A percentile compares a stretch with the other conserved stretches of the same genome.
Conservation (phyloP, 768 basidiomycete genomes). For the Obba rivulosa region DNA sequence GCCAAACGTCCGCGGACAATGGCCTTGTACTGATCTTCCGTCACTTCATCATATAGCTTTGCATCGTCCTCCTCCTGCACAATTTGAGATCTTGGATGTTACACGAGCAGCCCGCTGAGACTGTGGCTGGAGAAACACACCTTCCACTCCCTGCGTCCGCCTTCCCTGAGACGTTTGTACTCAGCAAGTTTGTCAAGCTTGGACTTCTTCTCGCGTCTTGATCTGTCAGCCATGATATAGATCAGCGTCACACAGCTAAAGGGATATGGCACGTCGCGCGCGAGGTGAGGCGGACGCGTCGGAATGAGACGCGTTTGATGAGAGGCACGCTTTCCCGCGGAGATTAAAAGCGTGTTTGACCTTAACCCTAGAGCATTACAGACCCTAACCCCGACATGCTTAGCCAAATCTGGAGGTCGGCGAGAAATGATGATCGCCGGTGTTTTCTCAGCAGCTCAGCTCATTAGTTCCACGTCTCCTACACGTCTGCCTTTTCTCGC, state of each 20-base stretch:
- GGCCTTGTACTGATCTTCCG: slow-evolving; percentile 81
- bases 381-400: neutral
- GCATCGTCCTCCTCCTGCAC: slow-evolving; percentile 50
- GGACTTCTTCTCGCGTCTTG: slow-evolving; percentile 19
- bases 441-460: slow-evolving; percentile 7
- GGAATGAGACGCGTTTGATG: slow-evolving; percentile 12
- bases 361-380: too few relatives aligned
- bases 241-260: neutral
- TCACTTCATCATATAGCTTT: slow-evolving; percentile 82
- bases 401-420: too few relatives aligned
- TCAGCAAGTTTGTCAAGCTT: slow-evolving; percentile 49
- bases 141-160: slow-evolving; percentile 54
- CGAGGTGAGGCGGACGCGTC: neutral
- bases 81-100: slow-evolving; percentile 1
- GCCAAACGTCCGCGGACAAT: slow-evolving; percentile 83
- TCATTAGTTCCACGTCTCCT: neutral
- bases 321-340: slow-evolving; percentile 24
- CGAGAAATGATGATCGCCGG: neutral
- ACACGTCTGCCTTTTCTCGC: neutral
- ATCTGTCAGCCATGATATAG: slow-evolving; percentile 23
- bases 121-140: slow-evolving; percentile 28
- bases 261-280: slow-evolving; percentile 4
- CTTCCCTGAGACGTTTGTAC: slow-evolving; percentile 54
- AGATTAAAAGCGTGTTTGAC: slow-evolving; percentile 20
- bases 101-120: slow-evolving; percentile 10